Evolutionary conservation across 805 yeast genomes (phyloP).

Genomic region (Ogataea naganishii): DNA sequence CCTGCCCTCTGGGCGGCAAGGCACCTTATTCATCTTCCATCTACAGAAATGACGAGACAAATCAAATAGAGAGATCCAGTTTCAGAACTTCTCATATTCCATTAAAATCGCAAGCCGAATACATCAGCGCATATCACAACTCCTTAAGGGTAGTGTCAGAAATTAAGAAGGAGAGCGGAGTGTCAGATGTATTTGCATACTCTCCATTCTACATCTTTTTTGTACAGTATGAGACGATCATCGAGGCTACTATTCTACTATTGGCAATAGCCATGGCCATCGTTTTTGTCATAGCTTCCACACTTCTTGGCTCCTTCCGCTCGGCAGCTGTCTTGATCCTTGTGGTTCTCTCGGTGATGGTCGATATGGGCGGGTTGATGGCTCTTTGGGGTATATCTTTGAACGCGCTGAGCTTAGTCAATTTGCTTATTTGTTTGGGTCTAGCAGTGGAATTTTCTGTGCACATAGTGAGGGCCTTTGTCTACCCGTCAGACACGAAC

Average conservation of each 20-base stretch:
- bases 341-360: constrained; percentile 56
- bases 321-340: constrained; percentile 48
- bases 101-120: constrained; percentile 74
- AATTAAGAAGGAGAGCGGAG: constrained; percentile 28
- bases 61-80: constrained; percentile 43
- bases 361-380: constrained; percentile 77
- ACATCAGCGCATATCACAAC: constrained; percentile 68
- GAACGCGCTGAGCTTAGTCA: constrained; percentile 86
- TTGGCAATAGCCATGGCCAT: constrained; percentile 39
- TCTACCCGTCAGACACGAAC: too few relatives aligned
- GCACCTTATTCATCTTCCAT: constrained; percentile 76
- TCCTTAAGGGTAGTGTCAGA: constrained; percentile 60
- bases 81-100: constrained; percentile 79
- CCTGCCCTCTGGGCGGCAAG: constrained; percentile 92
- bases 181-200: constrained; percentile 68
- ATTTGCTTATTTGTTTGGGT: constrained; percentile 87
- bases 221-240: constrained; percentile 72
- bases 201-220: constrained; percentile 91
- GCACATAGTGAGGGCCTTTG: constrained; percentile 76
- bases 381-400: constrained; percentile 64
- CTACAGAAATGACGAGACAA: constrained; percentile 29
- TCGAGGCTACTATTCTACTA: constrained; percentile 47
- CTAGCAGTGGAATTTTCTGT: constrained; percentile 89
- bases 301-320: constrained; percentile 58
- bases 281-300: constrained; percentile 43